Evolutionary conservation across 768 basidiomycete genomes (phyloP).

Genomic region (Rickenella mellea): DNA sequence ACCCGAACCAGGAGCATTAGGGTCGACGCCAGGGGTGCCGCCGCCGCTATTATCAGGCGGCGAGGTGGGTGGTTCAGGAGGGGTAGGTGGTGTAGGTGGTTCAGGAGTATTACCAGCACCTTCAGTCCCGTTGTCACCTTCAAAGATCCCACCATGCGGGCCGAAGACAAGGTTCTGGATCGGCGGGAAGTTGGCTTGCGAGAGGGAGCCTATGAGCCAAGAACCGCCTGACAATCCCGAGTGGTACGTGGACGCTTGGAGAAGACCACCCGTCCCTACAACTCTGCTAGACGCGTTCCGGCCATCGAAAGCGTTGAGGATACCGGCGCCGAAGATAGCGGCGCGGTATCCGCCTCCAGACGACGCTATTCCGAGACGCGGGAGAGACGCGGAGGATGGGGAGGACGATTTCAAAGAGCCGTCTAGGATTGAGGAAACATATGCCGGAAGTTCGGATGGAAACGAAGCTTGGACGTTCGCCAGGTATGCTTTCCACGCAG

Average conservation of each 20-base stretch:
- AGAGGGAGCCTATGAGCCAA: slow-evolving; percentile 30
- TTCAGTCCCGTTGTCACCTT: no score
- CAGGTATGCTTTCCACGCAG: slow-evolving; percentile 31
- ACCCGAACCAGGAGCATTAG: no score
- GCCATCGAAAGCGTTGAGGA: slow-evolving; percentile 39
- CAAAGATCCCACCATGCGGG: no score
- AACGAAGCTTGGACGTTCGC: slow-evolving; percentile 23
- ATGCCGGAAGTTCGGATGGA: slow-evolving; percentile 15
- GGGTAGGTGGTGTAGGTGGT: no score
- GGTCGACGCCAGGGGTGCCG: no score
- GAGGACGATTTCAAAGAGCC: neutral
- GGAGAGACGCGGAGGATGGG: no score
- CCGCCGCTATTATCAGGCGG: no score
- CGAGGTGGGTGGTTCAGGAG: no score
- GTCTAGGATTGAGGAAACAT: slow-evolving; percentile 1
- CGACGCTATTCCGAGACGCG: slow-evolving; percentile 37
- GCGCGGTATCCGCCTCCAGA: slow-evolving; percentile 53
- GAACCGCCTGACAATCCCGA: slow-evolving; percentile 40
- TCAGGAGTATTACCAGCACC: no score
- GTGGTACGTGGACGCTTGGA: slow-evolving; percentile 44
- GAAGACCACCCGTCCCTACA: slow-evolving; percentile 38
- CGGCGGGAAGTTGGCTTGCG: slow-evolving; percentile 29
- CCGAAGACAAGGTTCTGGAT: slow-evolving; percentile 30
- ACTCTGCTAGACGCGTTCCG: slow-evolving; percentile 32
- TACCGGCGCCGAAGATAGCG: slow-evolving; percentile 43